These are phyloP conservation scores for Debaryomyces tyrocola DNA, from an alignment of 805 yeast species.

Conservation along the genomic window DNA sequence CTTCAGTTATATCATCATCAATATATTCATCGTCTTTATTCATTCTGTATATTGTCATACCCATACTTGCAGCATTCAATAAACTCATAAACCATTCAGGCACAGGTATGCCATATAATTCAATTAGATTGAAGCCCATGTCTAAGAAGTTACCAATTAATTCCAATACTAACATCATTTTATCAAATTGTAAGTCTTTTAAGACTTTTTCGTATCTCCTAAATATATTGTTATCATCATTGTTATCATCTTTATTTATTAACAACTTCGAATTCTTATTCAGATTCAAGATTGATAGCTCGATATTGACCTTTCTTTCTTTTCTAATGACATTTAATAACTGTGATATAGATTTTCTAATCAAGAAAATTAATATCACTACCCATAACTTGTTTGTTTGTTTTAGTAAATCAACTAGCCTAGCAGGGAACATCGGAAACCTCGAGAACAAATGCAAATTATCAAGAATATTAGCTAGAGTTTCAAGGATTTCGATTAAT, in stretches of 20 bases:
- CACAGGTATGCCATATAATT: conserved; percentile 32
- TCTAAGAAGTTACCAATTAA: conserved; percentile 43
- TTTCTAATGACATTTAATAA: conserved; percentile 39
- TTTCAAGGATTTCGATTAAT: conserved; percentile 32
- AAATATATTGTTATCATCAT: conserved; percentile 21
- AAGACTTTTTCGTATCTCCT: conserved; percentile 39
- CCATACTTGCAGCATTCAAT: conserved; percentile 43
- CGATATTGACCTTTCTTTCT: conserved; percentile 37
- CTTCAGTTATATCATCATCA: conserved; percentile 45
- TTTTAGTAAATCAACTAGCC: conserved; percentile 28
- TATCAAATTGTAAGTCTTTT: conserved; percentile 43
- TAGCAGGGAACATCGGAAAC: conserved; percentile 44
- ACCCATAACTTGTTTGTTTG: conserved; percentile 47
- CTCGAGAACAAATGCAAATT: conserved; percentile 42
- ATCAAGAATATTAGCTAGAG: conserved; percentile 39
- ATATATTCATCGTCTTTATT: conserved; percentile 47
- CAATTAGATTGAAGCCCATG: conserved; percentile 39
- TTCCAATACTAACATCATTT: conserved; percentile 40
- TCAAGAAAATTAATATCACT: conserved; percentile 38
- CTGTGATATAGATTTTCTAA: conserved; percentile 42
- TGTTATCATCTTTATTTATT: conserved; percentile 17
- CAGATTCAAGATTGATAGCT: conserved; percentile 29
- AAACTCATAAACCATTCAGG: conserved; percentile 44
- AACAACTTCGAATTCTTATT: conserved; percentile 20
- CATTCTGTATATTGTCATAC: conserved; percentile 50